Percentiles rank a stretch among this genome's conserved stretches.
phyloP scores from a whole-genome alignment of 805 yeast genomes.

The Blastobotrys terrestris region DNA sequence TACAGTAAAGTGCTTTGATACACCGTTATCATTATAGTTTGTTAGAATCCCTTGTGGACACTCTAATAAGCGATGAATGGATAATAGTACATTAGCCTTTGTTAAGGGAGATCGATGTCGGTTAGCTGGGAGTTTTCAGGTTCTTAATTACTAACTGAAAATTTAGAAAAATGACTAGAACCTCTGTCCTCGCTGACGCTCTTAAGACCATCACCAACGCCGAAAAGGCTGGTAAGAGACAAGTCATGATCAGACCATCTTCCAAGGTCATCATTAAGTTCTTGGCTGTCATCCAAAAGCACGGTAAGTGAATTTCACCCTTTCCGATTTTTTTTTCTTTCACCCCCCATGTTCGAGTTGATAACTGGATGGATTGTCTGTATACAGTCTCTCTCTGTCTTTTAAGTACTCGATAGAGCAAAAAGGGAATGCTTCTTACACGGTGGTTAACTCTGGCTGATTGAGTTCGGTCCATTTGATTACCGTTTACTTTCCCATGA shows the following conservation, averaged over 20 bases:
- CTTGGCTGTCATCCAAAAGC: slow-evolving; percentile 95
- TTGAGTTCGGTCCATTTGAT: slow-evolving; percentile 10
- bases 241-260: slow-evolving; percentile 96
- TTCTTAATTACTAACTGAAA: slow-evolving; percentile 6
- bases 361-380: slow-evolving; percentile 98
- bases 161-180: slow-evolving; percentile 72
- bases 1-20: slow-evolving; percentile 19
- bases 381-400: slow-evolving; percentile 88
- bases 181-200: slow-evolving; percentile 98
- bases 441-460: slow-evolving; percentile 21
- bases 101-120: neutral
- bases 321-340: neutral
- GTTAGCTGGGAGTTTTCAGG: neutral
- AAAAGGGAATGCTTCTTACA: slow-evolving; percentile 33
- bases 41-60: slow-evolving; percentile 2
- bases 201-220: slow-evolving; percentile 97
- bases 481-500: slow-evolving; percentile 34
- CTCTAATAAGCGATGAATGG: neutral
- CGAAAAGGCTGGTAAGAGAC: slow-evolving; percentile 99
- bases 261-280: slow-evolving; percentile 97
- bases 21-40: slow-evolving; percentile 15
- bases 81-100: neutral
- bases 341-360: slow-evolving; percentile 54
- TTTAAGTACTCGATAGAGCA: slow-evolving; percentile 93
- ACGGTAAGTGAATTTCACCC: slow-evolving; percentile 51